Base-by-base conservation (phyloP, 2,329 filamentous ascomycete species). In the Cyclaneusma minus region DNA sequence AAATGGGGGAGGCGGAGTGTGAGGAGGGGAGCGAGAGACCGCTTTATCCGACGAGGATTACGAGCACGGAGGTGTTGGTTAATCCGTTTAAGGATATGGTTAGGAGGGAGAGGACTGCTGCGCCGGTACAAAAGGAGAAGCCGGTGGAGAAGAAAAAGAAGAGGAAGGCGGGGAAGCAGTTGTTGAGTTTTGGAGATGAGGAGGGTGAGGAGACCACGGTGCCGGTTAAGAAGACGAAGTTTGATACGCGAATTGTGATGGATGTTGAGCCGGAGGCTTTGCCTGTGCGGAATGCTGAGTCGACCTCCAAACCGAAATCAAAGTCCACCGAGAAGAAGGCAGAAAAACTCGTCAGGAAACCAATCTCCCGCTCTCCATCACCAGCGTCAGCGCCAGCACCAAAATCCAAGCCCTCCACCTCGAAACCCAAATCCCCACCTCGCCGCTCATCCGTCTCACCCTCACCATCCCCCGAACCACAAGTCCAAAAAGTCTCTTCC, bases 1-100 rank as follows among this genome's bases (percentile, higher is more conserved):
- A 85, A 53, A 93, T 95, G 62, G 84, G 79, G 12, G 85, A 95
- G 47, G 70, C 69, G 1, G 89, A 95, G 45, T 58, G 91, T 11
- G 68, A 76, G 14, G 75, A 82, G 29, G 76, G 73, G 10, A 74
- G 68, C 5, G 87, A 95, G 36, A 65, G 83, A 34, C 87, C 87
- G 2, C 53, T 91, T 25, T 98, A 93, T 49, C 77, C 87, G 0
- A 69, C 83, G 18, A 84, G 74, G 49, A 74, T 98, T 31, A 72
- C 69, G 4, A 58, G 62, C 12, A 58, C 79, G 15, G 80, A 89
- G 49, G 70, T 91, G 12, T 49, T 89, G 35, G 68, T 84, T 24
- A 89, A 89, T 43, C 80, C 80, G 0, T 91, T 87, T 33, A 68
- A 77, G 25, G 79, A 80, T 42, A 84, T 89, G 77, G 67, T 72